phyloP scores from a whole-genome alignment of 225 moss, liverwort and hornwort genomes.

The Bryoerythrophyllum caledonicum region DNA sequence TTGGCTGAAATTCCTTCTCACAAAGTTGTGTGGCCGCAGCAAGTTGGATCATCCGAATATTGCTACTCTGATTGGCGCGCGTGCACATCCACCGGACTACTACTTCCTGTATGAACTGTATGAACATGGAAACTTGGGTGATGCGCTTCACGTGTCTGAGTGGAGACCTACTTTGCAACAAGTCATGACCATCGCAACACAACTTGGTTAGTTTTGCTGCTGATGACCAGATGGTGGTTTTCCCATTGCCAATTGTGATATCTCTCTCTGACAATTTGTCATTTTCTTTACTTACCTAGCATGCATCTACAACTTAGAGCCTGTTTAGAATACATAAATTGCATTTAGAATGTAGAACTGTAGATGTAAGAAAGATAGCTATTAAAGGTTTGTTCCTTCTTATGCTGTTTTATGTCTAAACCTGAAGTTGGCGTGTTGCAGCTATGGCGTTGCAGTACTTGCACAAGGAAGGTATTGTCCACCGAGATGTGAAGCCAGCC shows the following conservation, averaged over 20 bases:
- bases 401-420: slow-evolving; percentile 3
- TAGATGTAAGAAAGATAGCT: no score
- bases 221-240: not conserved
- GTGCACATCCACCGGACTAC: slow-evolving; percentile 69
- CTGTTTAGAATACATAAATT: no score
- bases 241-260: no score
- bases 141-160: slow-evolving; percentile 67
- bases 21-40: slow-evolving; percentile 20
- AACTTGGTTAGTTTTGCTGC: slow-evolving; percentile 55
- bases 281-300: no score
- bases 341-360: no score
- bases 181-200: slow-evolving; percentile 49
- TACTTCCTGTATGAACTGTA: slow-evolving; percentile 56
- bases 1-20: slow-evolving; percentile 3
- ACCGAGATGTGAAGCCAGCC: slow-evolving; percentile 74
- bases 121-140: slow-evolving; percentile 61
- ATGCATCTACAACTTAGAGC: no score
- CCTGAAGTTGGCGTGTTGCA: slow-evolving; percentile 33
- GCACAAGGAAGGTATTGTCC: slow-evolving; percentile 61
- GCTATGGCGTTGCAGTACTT: slow-evolving; percentile 59
- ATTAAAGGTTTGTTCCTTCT: not conserved
- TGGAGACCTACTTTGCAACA: slow-evolving; percentile 61
- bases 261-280: no score
- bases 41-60: slow-evolving; percentile 61
- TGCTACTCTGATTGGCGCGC: slow-evolving; percentile 59